These are phyloP conservation scores for Arachnomyces sp. DNA, from an alignment of 2,329 filamentous ascomycete species.

Conservation along the genomic window DNA sequence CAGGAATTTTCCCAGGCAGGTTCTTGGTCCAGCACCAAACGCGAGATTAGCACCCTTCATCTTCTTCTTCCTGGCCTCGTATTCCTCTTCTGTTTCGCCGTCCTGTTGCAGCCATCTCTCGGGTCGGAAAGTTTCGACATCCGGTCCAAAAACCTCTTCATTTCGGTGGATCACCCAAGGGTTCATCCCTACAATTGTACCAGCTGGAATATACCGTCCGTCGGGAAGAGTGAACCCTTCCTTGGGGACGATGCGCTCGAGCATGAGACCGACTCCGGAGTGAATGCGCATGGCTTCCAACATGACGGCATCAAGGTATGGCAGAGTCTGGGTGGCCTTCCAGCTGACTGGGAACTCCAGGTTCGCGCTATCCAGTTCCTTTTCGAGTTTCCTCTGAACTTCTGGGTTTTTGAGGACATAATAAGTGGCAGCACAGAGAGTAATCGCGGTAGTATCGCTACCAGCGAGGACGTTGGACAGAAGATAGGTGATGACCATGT, in stretches of 20 bases:
- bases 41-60: constrained; percentile 16
- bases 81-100: constrained; percentile 27
- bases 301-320: constrained; percentile 10
- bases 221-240: constrained; percentile 27
- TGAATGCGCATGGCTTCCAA: constrained; percentile 12
- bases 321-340: constrained; percentile 4
- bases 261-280: constrained; percentile 9
- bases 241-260: constrained; percentile 12
- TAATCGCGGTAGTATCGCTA: constrained; percentile 28
- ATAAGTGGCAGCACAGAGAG: constrained; percentile 25
- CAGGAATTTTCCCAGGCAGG: constrained; percentile 14
- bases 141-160: constrained; percentile 15
- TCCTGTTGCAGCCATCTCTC: constrained; percentile 21
- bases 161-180: constrained; percentile 20
- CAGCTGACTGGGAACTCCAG: constrained; percentile 10
- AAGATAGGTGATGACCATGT: constrained; percentile 12
- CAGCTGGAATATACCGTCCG: constrained; percentile 16
- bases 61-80: constrained; percentile 18
- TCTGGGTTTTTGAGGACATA: constrained; percentile 21
- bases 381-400: constrained; percentile 17
- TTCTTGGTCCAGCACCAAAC: constrained; percentile 15
- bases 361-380: constrained; percentile 15
- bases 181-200: constrained; percentile 22
- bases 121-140: constrained; percentile 19
- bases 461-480: constrained; percentile 22